Base-by-base conservation (phyloP, 768 basidiomycete genomes). In the Sporobolomyces roseus region DNA sequence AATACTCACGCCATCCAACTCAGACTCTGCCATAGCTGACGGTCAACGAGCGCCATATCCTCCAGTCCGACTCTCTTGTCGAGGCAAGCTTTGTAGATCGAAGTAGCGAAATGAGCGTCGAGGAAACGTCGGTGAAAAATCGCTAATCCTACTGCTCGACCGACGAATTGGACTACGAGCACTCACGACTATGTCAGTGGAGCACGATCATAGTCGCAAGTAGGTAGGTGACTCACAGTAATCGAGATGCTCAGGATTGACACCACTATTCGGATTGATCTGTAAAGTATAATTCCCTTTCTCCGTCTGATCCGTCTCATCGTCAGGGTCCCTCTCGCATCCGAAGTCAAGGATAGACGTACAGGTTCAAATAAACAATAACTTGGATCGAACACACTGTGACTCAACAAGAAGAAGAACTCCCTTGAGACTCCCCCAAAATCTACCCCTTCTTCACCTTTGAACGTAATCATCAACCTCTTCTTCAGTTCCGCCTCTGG, bases 241-340 rank as follows among this genome's bases (percentile, higher is more conserved):
- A 82, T 98, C 98, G 78, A 99, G 80, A 80, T 99, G 96, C 80
- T 99, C 96, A 0, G 96, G 96, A 79, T 99, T 99, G 74, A 99
- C 91, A 49, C 91, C 91, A 38, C 93, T 96, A 14, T 76, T 73
- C 33, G 68, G 69, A 80, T 98, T 98, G 80, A 99, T 98, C 80
- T 99, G 96, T 33, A 99, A 87, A 14, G 96, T 98, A 78, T 99
- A 99, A 80, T 99, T 98, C 83, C 98, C 96, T 81, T 97, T 94
- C 25, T 70, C 59, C 8, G 46, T 97, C 93, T 29, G 94, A n/a
- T n/a, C n/a, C n/a, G n/a, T n/a, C n/a, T n/a, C n/a, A n/a, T n/a
- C n/a, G n/a, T n/a, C n/a, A n/a, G n/a, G n/a, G n/a, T n/a, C n/a
- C n/a, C n/a, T n/a, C n/a, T n/a, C n/a, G n/a, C n/a, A n/a, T n/a